phyloP scores from a whole-genome alignment of 108 stramenopile genomes.

The Cyclotella kingstonii region DNA sequence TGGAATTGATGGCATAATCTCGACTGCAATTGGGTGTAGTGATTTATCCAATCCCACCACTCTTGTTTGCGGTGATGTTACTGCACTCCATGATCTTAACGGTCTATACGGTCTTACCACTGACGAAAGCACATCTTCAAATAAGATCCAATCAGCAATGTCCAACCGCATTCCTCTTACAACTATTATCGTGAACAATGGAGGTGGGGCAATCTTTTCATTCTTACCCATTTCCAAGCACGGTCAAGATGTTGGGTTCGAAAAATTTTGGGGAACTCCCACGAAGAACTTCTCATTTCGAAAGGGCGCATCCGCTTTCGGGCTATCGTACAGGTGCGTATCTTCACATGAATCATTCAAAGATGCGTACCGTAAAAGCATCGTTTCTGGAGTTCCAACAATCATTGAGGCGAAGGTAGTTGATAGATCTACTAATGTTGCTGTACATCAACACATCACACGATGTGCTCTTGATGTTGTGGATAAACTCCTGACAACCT shows the following conservation, averaged over 20 bases:
- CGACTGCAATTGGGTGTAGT: slow-evolving; percentile 85
- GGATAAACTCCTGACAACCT: slow-evolving; percentile 6
- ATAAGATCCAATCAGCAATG: slow-evolving; percentile 14
- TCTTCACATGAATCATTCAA: slow-evolving; percentile 42
- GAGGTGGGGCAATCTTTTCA: slow-evolving; percentile 92
- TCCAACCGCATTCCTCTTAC: slow-evolving; percentile 53
- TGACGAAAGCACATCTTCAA: slow-evolving; percentile 8
- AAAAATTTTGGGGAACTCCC: slow-evolving; percentile 89
- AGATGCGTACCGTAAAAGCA: slow-evolving; percentile 29
- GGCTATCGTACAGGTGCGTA: slow-evolving; percentile 48
- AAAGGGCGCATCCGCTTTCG: slow-evolving; percentile 64
- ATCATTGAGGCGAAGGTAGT: slow-evolving; percentile 70
- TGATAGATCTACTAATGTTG: slow-evolving; percentile 58
- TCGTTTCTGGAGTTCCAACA: slow-evolving; percentile 12
- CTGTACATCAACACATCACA: slow-evolving; percentile 64
- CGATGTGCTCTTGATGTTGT: slow-evolving; percentile 33
- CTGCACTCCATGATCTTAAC: slow-evolving; percentile 87
- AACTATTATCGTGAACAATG: slow-evolving; percentile 85
- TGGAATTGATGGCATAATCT: slow-evolving; percentile 92
- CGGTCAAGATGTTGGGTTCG: slow-evolving; percentile 80
- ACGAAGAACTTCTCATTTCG: slow-evolving; percentile 74
- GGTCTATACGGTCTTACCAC: slow-evolving; percentile 70
- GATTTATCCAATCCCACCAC: slow-evolving; percentile 66
- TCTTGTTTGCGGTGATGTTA: slow-evolving; percentile 85
- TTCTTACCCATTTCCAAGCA: slow-evolving; percentile 94